Base-by-base conservation (phyloP, 148 eudicot species). In the Dianthus caryophyllus region DNA sequence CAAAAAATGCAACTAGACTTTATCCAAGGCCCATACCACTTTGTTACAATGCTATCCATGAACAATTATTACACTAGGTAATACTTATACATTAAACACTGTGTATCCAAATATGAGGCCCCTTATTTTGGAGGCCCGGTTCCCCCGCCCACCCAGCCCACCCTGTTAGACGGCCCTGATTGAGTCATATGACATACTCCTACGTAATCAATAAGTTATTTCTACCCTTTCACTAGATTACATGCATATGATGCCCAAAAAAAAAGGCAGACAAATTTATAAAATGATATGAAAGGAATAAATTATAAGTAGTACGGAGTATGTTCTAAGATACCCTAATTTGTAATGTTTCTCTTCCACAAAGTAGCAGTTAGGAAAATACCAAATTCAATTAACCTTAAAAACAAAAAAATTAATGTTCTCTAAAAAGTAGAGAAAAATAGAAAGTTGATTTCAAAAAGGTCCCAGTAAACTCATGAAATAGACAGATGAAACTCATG, bases 381-480 rank as follows among this genome's bases (percentile, higher is more conserved):
- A 52, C 25, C 3, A 33, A 33, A 33, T 2, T 33, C 3, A 2
- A 33, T 7, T 2, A 33, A 33, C 3, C 38, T 33, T n/a, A n/a
- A 33, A 33, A 33, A 33, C 38, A 6, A 52, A 10, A 52, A 52
- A 20, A 52, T 11, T 21, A 20, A 52, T 11, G 15, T 21, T 52
- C 25, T 24, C 9, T 4, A 21, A 52, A 52, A 52, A 33, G 38
- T 27, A 52, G 12, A 41, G 10, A 3, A 41, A 41, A 8, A 8
- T 2, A 13, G 44, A 4, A 4, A 52, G 9, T 24, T 52, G 1
- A 21, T 9, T 21, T 29, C 21, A 22, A 52, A 52, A 52, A 52
- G 57, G 27, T 52, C 57, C 13, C 8, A 52, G 57, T 52, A 52
- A 52, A 52, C 57, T 27, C 57, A 52, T 7, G 57, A 52, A 52